Evolutionary conservation across 2,329 filamentous ascomycete genomes (phyloP).

Genomic region (Neofusicoccum ribis): DNA sequence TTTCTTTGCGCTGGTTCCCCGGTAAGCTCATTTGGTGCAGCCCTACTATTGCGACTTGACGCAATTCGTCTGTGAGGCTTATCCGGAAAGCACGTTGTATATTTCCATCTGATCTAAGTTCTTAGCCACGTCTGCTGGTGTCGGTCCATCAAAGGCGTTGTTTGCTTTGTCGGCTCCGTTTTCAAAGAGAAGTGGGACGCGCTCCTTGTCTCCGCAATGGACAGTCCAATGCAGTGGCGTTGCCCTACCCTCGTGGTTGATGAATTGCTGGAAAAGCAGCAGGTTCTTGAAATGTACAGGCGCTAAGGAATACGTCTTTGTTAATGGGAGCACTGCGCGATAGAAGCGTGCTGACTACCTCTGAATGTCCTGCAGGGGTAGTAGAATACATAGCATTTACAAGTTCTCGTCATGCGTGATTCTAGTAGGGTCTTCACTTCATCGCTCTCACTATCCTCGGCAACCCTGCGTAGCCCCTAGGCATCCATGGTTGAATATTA

Average conservation of each 20-base stretch:
- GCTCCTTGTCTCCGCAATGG: not conserved
- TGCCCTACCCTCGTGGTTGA: not conserved
- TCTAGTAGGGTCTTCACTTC: not conserved
- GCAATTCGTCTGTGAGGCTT: not conserved
- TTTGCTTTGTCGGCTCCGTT: not conserved
- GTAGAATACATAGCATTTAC: not conserved
- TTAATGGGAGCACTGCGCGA: not conserved
- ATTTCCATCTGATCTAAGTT: not conserved
- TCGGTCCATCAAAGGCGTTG: not conserved
- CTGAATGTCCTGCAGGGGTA: not conserved
- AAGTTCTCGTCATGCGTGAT: not conserved
- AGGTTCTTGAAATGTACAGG: not conserved
- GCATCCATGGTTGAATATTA: too few species aligned
- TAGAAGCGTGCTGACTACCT: not conserved
- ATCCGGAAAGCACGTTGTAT: not conserved
- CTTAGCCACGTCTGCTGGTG: not conserved
- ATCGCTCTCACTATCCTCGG: not conserved
- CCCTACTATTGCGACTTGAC: not conserved
- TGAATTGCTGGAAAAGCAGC: not conserved
- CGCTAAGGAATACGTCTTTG: not conserved
- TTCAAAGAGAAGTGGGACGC: not conserved
- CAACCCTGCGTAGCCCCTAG: not conserved
- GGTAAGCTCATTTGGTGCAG: not conserved
- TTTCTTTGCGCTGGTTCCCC: not conserved
- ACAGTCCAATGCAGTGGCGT: not conserved